Evolutionary conservation across 2,329 filamentous ascomycete species (phyloP), one percentile per base, ranked within the genome.

Genomic region (Cordyceps militaris): DNA sequence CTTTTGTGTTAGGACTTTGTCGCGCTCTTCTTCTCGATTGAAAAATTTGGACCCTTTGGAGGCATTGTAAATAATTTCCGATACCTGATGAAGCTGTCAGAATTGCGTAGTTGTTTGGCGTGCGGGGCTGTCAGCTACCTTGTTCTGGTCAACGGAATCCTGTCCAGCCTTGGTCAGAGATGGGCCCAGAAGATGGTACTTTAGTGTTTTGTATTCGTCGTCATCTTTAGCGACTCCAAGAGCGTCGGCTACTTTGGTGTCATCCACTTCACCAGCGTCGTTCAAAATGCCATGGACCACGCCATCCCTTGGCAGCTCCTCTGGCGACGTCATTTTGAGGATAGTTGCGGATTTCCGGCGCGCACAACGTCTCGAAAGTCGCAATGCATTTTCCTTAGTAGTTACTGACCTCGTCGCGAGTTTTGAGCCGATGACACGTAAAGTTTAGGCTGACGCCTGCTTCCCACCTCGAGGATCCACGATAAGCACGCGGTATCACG

Each of bases 11-110:
- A 97, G 81, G 46, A 83, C 79, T 66, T 87, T 87, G 75, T 97
- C 93, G 65, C 86, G 87, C 58, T 76, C 80, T 69, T 96, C 88
- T 71, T 99, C 94, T 60, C 92, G 90, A 64, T 87, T 89, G 79
- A 97, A 99, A 75, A 87, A 99, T 70, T 96, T 97, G 63, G 91
- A 96, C 49, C 94, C 94, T 69, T 95, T 97, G 16, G 91, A 97
- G 11, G 92, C 91, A 70, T 96, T 91, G 74, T 97, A 97, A 60
- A 99, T 99, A 64, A 97, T 87, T 65, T 97, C 92, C 2, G 92
- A 95, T 51, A 99, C 91, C 85, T 87, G 51, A 19, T 13, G 24
- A 8, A 32, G 16, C 11, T 28, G 23, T 43, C 19, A 19, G 16
- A 16, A 8, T 21, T 13, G 32, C 26, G 13, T 8, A 23, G 11